A percentile compares a stretch with the other conserved stretches of the same genome.
phyloP scores from a whole-genome alignment of 164 flowering plant species.

The Vitis riparia region DNA sequence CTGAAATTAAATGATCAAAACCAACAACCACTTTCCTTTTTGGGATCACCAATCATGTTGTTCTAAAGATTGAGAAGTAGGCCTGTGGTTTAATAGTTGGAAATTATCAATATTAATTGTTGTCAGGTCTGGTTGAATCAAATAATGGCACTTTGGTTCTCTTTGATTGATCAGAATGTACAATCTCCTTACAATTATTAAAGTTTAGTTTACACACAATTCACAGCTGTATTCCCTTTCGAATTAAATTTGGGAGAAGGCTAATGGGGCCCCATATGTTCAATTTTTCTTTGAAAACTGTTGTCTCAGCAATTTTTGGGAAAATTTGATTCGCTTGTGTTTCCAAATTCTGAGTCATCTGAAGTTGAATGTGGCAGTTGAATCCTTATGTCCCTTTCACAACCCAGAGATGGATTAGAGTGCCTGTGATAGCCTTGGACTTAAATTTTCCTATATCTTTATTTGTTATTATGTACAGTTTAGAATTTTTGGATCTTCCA shows the following conservation, averaged over 20 bases:
- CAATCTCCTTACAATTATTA: not conserved
- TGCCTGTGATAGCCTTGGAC: too few species aligned
- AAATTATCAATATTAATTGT: not conserved
- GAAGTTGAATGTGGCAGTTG: too few species aligned
- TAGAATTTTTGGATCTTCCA: too few species aligned
- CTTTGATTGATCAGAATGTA: not conserved
- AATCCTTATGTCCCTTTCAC: too few species aligned
- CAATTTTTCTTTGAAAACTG: too few species aligned
- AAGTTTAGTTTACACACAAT: not conserved
- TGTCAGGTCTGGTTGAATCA: conserved; percentile 2
- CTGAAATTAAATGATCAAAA: not conserved
- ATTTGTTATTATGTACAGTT: too few species aligned
- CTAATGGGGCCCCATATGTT: too few species aligned
- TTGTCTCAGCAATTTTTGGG: too few species aligned
- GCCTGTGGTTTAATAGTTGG: conserved; percentile 2
- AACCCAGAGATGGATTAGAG: too few species aligned
- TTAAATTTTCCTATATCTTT: too few species aligned
- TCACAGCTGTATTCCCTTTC: not conserved
- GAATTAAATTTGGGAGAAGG: not conserved
- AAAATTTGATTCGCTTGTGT: too few species aligned
- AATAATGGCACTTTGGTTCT: not conserved
- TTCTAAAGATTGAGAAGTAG: conserved; percentile 2
- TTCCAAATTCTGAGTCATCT: too few species aligned
- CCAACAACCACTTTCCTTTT: not conserved
- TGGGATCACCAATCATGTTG: conserved; percentile 1